Conservation (phyloP, 345 rosid genomes). For the Dimocarpus longan region DNA sequence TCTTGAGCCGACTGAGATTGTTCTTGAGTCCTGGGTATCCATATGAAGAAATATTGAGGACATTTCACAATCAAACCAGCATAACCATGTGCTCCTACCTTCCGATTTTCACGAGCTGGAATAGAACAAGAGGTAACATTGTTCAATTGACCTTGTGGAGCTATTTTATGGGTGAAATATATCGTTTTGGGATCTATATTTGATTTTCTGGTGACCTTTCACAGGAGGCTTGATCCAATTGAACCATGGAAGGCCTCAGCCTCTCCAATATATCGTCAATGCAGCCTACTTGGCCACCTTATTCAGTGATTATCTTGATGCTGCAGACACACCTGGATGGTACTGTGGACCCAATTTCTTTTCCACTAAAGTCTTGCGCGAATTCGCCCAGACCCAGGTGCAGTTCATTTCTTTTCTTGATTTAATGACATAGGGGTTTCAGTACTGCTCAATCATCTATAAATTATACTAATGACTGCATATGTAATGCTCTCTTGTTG, state of each 20-base stretch:
- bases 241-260: conserved; percentile 96
- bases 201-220: conserved; percentile 16
- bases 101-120: conserved; percentile 65
- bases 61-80: conserved; percentile 90
- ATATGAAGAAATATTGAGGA: conserved; percentile 80
- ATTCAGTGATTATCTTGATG: conserved; percentile 89
- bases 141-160: conserved; percentile 2
- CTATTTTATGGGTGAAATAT: not conserved
- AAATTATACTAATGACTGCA: conserved; percentile 11
- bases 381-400: conserved; percentile 89
- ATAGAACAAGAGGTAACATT: conserved; percentile 67
- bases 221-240: conserved; percentile 86
- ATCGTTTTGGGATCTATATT: conserved; percentile 17
- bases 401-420: conserved; percentile 7
- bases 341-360: conserved; percentile 93
- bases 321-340: conserved; percentile 98
- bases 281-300: conserved; percentile 88
- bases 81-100: conserved; percentile 81
- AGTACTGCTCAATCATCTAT: not conserved
- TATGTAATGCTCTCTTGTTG: conserved; percentile 14
- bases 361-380: conserved; percentile 65
- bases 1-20: conserved; percentile 78
- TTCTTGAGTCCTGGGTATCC: conserved; percentile 96
- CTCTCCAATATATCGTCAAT: conserved; percentile 87
- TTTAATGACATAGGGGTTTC: not conserved